These are phyloP conservation scores for Selaginella tamariscina DNA, from an alignment of 75 land plant species.

Conservation along the genomic window DNA sequence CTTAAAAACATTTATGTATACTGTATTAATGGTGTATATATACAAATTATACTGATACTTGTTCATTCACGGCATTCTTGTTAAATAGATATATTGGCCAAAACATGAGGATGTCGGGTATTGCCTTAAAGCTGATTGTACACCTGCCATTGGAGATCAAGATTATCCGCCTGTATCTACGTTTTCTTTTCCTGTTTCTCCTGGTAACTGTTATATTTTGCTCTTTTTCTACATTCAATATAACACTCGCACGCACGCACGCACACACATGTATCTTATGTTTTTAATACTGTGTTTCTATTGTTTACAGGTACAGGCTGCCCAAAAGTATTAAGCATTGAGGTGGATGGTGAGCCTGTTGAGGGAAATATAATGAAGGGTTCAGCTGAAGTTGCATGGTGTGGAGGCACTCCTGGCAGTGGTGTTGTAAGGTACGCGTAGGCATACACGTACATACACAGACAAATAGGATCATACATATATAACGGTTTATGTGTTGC, in stretches of 20 bases:
- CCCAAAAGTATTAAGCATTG: conserved; percentile 65
- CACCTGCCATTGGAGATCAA: conserved; percentile 43
- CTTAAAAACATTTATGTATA: background rate
- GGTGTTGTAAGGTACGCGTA: conserved; percentile 80
- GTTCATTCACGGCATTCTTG: background rate
- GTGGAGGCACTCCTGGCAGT: conserved; percentile 90
- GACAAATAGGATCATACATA: too few species aligned
- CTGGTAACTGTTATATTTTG: conserved; percentile 33
- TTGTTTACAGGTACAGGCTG: conserved; percentile 49
- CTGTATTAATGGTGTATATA: background rate
- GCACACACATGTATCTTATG: background rate
- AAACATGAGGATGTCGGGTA: conserved; percentile 65
- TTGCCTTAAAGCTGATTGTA: conserved; percentile 84
- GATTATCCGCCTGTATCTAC: conserved; percentile 75
- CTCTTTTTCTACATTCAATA: background rate
- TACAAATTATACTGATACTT: conserved; percentile 2
- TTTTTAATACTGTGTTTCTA: background rate
- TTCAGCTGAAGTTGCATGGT: conserved; percentile 81
- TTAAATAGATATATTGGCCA: conserved; percentile 69
- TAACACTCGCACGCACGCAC: background rate
- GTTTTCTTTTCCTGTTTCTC: conserved; percentile 62
- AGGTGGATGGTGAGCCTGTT: conserved; percentile 69
- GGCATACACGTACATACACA: too few species aligned
- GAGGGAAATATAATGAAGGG: conserved; percentile 70
- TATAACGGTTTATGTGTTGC: background rate